phyloP scores from a whole-genome alignment of 768 basidiomycete genomes.

The Psilocybe cubensis region DNA sequence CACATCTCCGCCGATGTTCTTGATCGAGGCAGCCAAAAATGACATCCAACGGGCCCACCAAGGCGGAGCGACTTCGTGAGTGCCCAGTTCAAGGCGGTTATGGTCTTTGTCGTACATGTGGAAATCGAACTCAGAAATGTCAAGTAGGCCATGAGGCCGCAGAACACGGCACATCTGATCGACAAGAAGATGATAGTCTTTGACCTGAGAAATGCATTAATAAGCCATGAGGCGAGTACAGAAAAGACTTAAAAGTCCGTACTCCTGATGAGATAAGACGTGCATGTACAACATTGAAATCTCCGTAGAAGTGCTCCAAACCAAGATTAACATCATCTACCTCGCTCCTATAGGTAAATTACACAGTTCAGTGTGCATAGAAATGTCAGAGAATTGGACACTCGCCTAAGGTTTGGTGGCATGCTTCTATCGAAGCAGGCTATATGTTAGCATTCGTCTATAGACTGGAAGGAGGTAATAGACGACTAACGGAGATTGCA shows the following conservation, averaged over 20 bases:
- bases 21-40: conserved; percentile 55
- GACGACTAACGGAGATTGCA: conserved; percentile 68
- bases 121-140: conserved; percentile 74
- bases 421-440: conserved; percentile 47
- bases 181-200: conserved; percentile 64
- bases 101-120: conserved; percentile 57
- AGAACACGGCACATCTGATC: conserved; percentile 70
- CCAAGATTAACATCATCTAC: conserved; percentile 87
- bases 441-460: conserved; percentile 8
- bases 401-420: conserved; percentile 72
- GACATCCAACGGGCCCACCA: conserved; percentile 70
- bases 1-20: conserved; percentile 58
- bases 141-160: conserved; percentile 70
- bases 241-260: conserved; percentile 18
- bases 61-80: conserved; percentile 48
- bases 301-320: conserved; percentile 78
- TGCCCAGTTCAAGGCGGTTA: conserved; percentile 43
- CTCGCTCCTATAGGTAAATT: conserved; percentile 60
- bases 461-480: neutral
- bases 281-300: conserved; percentile 77
- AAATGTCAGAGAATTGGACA: neutral
- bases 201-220: conserved; percentile 50
- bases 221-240: conserved; percentile 19
- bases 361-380: conserved; percentile 7
- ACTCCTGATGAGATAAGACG: conserved; percentile 77